Evolutionary conservation across 2,329 filamentous ascomycete genomes (phyloP).

Genomic region (Lachnellula cervina): DNA sequence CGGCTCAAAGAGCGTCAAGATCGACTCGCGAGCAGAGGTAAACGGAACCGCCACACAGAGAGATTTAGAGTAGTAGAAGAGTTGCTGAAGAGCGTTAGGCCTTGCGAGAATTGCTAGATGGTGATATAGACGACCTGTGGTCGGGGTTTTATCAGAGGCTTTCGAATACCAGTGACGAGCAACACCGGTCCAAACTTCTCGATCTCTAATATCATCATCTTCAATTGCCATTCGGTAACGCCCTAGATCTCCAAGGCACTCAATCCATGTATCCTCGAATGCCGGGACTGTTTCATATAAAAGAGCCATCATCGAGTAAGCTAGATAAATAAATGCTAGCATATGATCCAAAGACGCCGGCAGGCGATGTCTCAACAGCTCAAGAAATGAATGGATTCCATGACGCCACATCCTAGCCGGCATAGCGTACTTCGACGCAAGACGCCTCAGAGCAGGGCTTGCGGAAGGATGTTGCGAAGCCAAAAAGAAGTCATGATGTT

Average conservation of each 20-base stretch:
- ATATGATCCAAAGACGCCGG: slow-evolving; percentile 81
- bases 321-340: slow-evolving; percentile 82
- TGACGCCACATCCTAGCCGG: slow-evolving; percentile 89
- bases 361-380: slow-evolving; percentile 67
- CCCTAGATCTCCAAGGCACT: slow-evolving; percentile 82
- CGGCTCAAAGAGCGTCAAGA: slow-evolving; percentile 64
- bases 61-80: slow-evolving; percentile 68
- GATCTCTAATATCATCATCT: slow-evolving; percentile 67
- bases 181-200: slow-evolving; percentile 75
- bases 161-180: slow-evolving; percentile 71
- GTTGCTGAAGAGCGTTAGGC: slow-evolving; percentile 63
- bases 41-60: slow-evolving; percentile 58
- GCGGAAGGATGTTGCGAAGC: slow-evolving; percentile 83
- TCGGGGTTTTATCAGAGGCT: slow-evolving; percentile 65
- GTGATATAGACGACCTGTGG: slow-evolving; percentile 76
- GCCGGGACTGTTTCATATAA: slow-evolving; percentile 78
- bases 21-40: slow-evolving; percentile 60
- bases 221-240: slow-evolving; percentile 89
- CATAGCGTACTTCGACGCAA: slow-evolving; percentile 84
- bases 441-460: slow-evolving; percentile 56
- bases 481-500: slow-evolving; percentile 82
- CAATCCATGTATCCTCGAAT: slow-evolving; percentile 81
- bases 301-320: slow-evolving; percentile 85
- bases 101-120: slow-evolving; percentile 77
- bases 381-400: slow-evolving; percentile 83